These are phyloP conservation scores for Pyricularia grisea DNA, from an alignment of 2,329 filamentous ascomycete genomes.

Conservation along the genomic window DNA sequence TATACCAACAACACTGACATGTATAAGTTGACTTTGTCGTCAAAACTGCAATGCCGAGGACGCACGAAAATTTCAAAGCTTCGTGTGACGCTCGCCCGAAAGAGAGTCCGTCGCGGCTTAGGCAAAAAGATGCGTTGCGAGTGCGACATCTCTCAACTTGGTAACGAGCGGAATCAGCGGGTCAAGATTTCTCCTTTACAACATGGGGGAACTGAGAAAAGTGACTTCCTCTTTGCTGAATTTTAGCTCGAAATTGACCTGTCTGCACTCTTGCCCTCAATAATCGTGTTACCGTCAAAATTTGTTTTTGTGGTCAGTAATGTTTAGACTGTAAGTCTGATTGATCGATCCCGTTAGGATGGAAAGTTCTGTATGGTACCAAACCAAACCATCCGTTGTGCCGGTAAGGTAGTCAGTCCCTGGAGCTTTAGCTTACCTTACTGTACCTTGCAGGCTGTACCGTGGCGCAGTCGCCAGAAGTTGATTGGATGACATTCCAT, in stretches of 20 bases:
- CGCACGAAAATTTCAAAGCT: neutral
- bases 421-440: neutral
- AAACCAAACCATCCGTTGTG: neutral
- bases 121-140: neutral
- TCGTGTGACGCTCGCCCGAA: neutral
- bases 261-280: neutral
- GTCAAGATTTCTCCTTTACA: neutral
- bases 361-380: neutral
- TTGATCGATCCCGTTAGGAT: neutral
- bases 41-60: neutral
- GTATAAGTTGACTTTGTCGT: neutral
- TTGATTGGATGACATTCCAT: neutral
- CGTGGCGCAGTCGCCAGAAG: neutral
- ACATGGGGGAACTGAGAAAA: neutral
- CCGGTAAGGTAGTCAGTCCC: neutral
- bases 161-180: neutral
- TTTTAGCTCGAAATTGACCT: neutral
- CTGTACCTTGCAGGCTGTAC: neutral
- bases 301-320: no score
- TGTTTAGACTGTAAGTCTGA: neutral
- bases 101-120: neutral
- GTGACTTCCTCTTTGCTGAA: neutral
- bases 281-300: no score
- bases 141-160: neutral
- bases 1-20: neutral